Evolutionary conservation across 75 land plant species (phyloP).

Genomic region (Sequoiadendron giganteum): DNA sequence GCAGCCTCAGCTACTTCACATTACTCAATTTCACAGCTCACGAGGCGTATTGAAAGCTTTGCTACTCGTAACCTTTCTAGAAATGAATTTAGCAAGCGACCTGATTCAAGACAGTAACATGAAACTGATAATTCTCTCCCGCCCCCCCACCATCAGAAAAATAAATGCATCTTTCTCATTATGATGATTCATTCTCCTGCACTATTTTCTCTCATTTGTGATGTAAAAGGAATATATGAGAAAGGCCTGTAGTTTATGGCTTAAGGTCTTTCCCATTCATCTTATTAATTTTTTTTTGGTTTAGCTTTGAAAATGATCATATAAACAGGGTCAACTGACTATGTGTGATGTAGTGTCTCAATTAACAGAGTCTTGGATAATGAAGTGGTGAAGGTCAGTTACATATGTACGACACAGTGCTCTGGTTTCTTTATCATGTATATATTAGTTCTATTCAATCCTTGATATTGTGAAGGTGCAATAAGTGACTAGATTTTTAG

Average conservation of each 20-base stretch:
- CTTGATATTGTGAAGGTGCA: neutral
- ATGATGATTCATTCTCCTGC: neutral
- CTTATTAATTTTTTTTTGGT: neutral
- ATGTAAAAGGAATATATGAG: neutral
- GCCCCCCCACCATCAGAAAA: neutral
- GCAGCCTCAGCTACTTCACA: constrained; percentile 75
- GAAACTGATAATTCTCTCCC: neutral
- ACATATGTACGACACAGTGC: neutral
- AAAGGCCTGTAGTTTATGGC: neutral
- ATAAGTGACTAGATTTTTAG: neutral
- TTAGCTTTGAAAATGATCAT: neutral
- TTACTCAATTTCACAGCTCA: constrained; percentile 65
- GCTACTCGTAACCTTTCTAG: neutral
- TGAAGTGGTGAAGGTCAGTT: neutral
- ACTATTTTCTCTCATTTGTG: neutral
- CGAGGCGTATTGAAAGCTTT: constrained; percentile 56
- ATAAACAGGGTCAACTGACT: neutral
- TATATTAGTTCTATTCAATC: neutral
- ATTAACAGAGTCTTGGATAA: neutral
- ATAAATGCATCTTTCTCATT: neutral
- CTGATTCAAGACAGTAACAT: neutral
- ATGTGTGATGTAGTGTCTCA: neutral
- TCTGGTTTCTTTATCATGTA: neutral
- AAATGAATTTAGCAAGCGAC: neutral
- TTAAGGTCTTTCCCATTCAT: neutral